Conservation (phyloP, 2,329 filamentous ascomycete species). For the Colletotrichum tropicicola region DNA sequence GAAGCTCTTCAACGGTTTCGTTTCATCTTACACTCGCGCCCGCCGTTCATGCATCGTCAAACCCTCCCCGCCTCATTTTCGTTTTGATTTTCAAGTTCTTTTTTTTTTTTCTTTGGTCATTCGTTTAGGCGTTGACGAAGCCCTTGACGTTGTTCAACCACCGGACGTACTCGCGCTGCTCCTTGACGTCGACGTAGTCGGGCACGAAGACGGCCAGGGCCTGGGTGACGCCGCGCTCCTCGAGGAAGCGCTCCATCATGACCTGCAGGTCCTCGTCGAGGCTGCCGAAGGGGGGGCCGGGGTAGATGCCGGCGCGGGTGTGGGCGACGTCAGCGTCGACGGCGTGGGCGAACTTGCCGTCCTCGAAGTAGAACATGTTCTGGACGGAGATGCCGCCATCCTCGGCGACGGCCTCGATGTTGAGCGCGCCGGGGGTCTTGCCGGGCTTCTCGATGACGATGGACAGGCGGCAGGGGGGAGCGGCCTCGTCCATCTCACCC, state of each 20-base stretch:
- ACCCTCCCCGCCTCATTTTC: slow-evolving; percentile 1
- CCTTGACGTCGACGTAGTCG: slow-evolving; percentile 97
- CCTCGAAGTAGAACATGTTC: slow-evolving; percentile 88
- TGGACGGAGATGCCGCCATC: slow-evolving; percentile 89
- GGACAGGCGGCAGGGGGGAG: slow-evolving; percentile 84
- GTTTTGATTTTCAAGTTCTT: background rate
- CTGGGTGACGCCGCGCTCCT: slow-evolving; percentile 91
- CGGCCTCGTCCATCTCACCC: slow-evolving; percentile 56
- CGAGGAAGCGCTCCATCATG: slow-evolving; percentile 90
- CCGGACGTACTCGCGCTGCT: slow-evolving; percentile 94
- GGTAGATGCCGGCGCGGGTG: slow-evolving; percentile 81
- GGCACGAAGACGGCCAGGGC: slow-evolving; percentile 89
- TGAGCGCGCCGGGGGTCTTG: slow-evolving; percentile 76
- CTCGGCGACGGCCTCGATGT: slow-evolving; percentile 86
- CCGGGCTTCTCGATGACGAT: slow-evolving; percentile 88
- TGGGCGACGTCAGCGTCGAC: slow-evolving; percentile 80
- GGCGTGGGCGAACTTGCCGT: slow-evolving; percentile 80
- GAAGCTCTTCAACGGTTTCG: slow-evolving; percentile 20
- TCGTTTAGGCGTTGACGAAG: slow-evolving; percentile 78
- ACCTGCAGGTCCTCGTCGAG: slow-evolving; percentile 96
- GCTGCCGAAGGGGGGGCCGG: slow-evolving; percentile 91
- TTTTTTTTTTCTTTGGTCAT: background rate
- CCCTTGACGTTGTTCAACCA: slow-evolving; percentile 91
- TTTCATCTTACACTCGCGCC: slow-evolving; percentile 26
- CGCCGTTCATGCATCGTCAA: slow-evolving; percentile 29